Conservation (phyloP, 75 land plant species). For the Larix kaempferi region DNA sequence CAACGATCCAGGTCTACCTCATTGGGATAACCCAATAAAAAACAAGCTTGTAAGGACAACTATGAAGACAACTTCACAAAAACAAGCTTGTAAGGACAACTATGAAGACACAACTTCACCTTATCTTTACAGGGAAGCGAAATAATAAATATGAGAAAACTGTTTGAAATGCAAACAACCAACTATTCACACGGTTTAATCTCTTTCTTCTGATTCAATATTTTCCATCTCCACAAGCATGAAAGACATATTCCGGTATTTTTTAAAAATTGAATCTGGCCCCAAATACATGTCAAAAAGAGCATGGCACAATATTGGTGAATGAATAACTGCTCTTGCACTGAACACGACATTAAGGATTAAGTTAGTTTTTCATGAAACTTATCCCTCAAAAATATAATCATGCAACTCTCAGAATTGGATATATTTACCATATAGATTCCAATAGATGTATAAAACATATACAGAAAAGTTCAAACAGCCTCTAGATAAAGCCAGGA, state of each 20-base stretch:
- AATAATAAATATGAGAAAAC: neutral
- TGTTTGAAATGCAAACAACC: neutral
- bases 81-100: neutral
- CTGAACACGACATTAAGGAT: slow-evolving; percentile 16
- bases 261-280: slow-evolving; percentile 23
- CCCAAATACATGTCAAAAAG: slow-evolving; percentile 31
- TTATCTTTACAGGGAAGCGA: neutral
- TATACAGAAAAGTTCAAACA: neutral
- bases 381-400: neutral
- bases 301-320: slow-evolving; percentile 25
- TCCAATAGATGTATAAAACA: neutral
- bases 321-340: slow-evolving; percentile 16
- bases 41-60: neutral
- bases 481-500: no score
- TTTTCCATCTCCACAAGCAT: slow-evolving; percentile 9
- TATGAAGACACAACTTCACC: neutral
- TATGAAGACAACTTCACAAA: neutral
- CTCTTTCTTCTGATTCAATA: neutral
- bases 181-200: neutral
- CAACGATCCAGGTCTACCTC: neutral
- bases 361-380: neutral
- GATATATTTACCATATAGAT: neutral
- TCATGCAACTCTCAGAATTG: neutral
- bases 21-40: neutral
- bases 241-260: slow-evolving; percentile 13